Base-by-base conservation (phyloP, 352 stramenopile genomes). In the Phytophthora boehmeriae region DNA sequence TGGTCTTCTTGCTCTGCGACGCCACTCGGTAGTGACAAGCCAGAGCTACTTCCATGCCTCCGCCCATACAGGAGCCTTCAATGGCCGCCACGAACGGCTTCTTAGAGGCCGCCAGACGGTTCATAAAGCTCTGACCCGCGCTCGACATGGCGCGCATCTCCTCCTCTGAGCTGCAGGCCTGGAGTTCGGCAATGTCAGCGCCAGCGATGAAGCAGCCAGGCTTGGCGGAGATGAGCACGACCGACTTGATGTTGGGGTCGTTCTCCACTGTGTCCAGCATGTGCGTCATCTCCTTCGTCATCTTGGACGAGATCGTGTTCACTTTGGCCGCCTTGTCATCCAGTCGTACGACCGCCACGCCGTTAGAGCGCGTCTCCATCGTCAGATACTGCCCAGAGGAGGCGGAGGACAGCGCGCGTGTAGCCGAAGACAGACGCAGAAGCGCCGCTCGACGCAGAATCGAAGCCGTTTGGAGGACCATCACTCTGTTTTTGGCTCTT, bases 1-100 rank as follows among this genome's bases (percentile, higher is more conserved):
- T 97, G 34, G 97, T 99, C 72, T 99, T 99, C 41, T 93, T 88
- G 49, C 77, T 93, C 59, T 97, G 92, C 36, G 91, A 97, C 14
- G 95, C 97, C 42, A 99, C 95, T 53, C 97, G 92, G 79, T 99
- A 99, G 76, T 99, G 94, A 73, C 97, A 99, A 71, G 97, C 97
- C 39, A 99, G 81, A 6, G 96, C 95, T 70, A 98, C 97, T 72
- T 99, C 97, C 23, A 99, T 77, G 5, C 97, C 97, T 38, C 97
- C 97, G 47, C 97, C 97, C 32, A 99, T 86, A 47, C 93, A 98
- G 20, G 92, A 95, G 36, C 97, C 97, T 63, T 99, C 90, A 65
- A 99, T 99, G 36, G 96, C 97, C 22, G 91, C 95, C 2, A 99
- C 94, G 41, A 99, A 90, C 1, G 97, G 97, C 42, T 94, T 93